Evolutionary conservation across 2,329 filamentous ascomycete species (phyloP).

Genomic region (Alternaria triticimaculans): DNA sequence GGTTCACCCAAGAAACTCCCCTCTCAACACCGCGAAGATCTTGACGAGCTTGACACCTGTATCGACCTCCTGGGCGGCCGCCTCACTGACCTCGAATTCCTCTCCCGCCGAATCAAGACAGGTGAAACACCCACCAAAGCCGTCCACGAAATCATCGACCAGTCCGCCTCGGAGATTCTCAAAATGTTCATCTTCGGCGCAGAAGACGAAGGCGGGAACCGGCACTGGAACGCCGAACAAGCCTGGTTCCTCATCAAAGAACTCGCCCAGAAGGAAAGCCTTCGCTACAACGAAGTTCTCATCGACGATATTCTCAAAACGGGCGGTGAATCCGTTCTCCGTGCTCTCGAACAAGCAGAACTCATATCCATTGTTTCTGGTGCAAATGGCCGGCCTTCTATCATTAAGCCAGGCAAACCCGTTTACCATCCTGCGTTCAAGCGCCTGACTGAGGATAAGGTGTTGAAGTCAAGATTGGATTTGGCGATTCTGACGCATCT

Average conservation of each 20-base stretch:
- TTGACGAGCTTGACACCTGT: slow-evolving; percentile 78
- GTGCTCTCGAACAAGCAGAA: slow-evolving; percentile 82
- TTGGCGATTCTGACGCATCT: slow-evolving; percentile 72
- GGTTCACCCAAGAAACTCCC: slow-evolving; percentile 52
- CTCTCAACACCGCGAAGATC: slow-evolving; percentile 60
- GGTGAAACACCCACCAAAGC: slow-evolving; percentile 84
- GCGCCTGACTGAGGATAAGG: slow-evolving; percentile 72
- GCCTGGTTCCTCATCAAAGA: slow-evolving; percentile 87
- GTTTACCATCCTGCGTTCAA: slow-evolving; percentile 86
- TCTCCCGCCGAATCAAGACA: slow-evolving; percentile 86
- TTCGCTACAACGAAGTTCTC: slow-evolving; percentile 87
- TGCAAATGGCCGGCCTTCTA: slow-evolving; percentile 76
- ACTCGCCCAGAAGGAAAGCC: slow-evolving; percentile 69
- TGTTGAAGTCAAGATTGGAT: slow-evolving; percentile 72
- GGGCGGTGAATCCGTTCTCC: slow-evolving; percentile 76
- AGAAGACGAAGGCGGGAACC: slow-evolving; percentile 60
- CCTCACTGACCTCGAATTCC: slow-evolving; percentile 92
- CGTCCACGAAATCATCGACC: slow-evolving; percentile 85
- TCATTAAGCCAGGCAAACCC: slow-evolving; percentile 81
- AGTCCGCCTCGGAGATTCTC: slow-evolving; percentile 86
- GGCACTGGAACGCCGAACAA: slow-evolving; percentile 81
- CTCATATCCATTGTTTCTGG: slow-evolving; percentile 77
- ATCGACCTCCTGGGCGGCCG: slow-evolving; percentile 86
- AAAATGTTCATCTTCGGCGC: slow-evolving; percentile 83
- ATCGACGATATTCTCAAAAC: slow-evolving; percentile 76